Evolutionary conservation across 2,329 filamentous ascomycete species (phyloP).

Genomic region (Rhynchosporium secalis): DNA sequence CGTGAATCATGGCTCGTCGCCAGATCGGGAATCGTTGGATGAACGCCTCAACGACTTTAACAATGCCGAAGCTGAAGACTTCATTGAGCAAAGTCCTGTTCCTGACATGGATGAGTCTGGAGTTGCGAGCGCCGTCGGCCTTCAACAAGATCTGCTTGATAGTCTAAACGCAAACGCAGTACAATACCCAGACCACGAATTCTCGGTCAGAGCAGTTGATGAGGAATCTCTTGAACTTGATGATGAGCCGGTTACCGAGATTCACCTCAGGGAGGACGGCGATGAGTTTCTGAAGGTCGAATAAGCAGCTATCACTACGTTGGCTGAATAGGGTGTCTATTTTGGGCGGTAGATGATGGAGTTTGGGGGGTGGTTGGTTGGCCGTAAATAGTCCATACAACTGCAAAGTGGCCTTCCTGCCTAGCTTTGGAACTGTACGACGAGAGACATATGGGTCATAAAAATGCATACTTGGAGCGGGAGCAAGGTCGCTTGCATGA

Average conservation of each 20-base stretch:
- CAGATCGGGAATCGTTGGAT: slow-evolving; percentile 26
- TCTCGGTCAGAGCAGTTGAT: slow-evolving; percentile 19
- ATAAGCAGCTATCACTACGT: slow-evolving; percentile 14
- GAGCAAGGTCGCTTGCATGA: not conserved
- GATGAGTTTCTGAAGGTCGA: slow-evolving; percentile 31
- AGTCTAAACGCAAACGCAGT: slow-evolving; percentile 4
- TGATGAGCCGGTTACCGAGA: slow-evolving; percentile 37
- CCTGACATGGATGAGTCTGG: slow-evolving; percentile 35
- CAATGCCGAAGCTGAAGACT: slow-evolving; percentile 28
- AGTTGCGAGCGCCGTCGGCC: slow-evolving; percentile 24
- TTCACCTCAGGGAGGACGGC: slow-evolving; percentile 39
- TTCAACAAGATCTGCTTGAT: slow-evolving; percentile 27
- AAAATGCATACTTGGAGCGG: slow-evolving; percentile 1
- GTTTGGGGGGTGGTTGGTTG: not conserved
- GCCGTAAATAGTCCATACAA: not conserved
- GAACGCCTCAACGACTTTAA: slow-evolving; percentile 35
- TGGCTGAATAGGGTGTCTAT: slow-evolving; percentile 3
- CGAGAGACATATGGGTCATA: slow-evolving; percentile 11
- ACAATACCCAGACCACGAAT: slow-evolving; percentile 15
- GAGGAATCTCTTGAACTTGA: slow-evolving; percentile 32
- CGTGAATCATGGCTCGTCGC: slow-evolving; percentile 37
- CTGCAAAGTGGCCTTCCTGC: slow-evolving; percentile 5
- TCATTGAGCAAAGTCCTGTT: slow-evolving; percentile 32
- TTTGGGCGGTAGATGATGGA: slow-evolving; percentile 7
- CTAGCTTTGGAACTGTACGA: slow-evolving; percentile 1